Base-by-base conservation (phyloP, 768 basidiomycete species). In the Psilocybe subaeruginosa region DNA sequence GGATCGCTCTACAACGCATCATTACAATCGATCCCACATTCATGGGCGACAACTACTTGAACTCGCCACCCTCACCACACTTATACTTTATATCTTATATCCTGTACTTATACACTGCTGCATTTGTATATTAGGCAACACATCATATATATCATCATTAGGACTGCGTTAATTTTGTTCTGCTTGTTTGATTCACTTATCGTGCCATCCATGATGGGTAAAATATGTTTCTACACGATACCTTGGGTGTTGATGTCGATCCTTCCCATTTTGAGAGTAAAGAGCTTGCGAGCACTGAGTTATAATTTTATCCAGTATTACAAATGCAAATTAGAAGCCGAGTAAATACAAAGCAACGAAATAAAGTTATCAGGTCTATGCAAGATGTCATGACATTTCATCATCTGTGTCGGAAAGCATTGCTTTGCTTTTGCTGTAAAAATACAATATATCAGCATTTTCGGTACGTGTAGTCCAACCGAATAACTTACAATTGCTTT, bases 371-470 rank as follows among this genome's bases (percentile, higher is more conserved):
- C 7, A 35, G 33, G 7, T 35, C 33, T 35, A 35, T 11, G 11
- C 33, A 7, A 35, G 33, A 35, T 35, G 55, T 80, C 77, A 89
- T 70, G 83, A 78, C 87, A 89, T 89, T 55, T 91, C 91, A 30
- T 92, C 93, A 70, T 95, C 94, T 2, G 92, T 93, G 71, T 95
- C 93, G 6, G 90, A 90, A 52, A 97, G 85, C 73, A 87, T 83
- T 68, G 89, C 94, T 74, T 93, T 94, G 69, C 92, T 95, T 81
- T 95, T 96, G 70, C 94, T 95, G 63, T n/a, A 31, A 11, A 59
- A 54, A 63, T 19, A 41, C 23, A 23, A 23, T 23, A 48, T 31
- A 60, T 43, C 19, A 66, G 61, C 46, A 30, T 41, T 8, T 43
- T 39, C n/a, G n/a, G 35, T 45, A 43, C 45, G 12, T 39, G 12